Percentiles rank a stretch among this genome's conserved stretches.
Conservation (phyloP, 2,329 filamentous ascomycete species). For the Didymella lethalis region DNA sequence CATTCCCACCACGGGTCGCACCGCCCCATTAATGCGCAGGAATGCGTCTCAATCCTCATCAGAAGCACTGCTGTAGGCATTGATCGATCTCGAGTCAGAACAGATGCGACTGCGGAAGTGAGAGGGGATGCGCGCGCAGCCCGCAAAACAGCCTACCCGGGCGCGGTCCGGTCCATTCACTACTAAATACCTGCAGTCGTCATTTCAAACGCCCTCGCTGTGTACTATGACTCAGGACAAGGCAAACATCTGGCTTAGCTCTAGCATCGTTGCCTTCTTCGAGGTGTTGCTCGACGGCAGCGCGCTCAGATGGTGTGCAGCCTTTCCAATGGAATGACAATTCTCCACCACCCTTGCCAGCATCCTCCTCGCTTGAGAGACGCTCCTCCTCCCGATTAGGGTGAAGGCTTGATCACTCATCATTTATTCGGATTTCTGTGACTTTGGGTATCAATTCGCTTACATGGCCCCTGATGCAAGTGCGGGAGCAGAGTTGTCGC, state of each 20-base stretch:
- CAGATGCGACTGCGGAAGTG: slow-evolving; percentile 12
- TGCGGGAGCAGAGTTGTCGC: slow-evolving; percentile 36
- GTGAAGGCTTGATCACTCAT: slow-evolving; percentile 30
- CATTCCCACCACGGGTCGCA: slow-evolving; percentile 32
- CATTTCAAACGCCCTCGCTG: slow-evolving; percentile 18
- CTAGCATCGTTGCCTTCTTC: slow-evolving; percentile 34
- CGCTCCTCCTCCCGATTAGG: slow-evolving; percentile 30
- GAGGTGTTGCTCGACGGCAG: slow-evolving; percentile 21
- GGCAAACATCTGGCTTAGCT: slow-evolving; percentile 33
- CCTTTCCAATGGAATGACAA: slow-evolving; percentile 33
- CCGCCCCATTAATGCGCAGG: slow-evolving; percentile 37
- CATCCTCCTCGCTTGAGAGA: slow-evolving; percentile 21
- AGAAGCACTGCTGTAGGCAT: slow-evolving; percentile 12
- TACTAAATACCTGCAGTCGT: slow-evolving; percentile 7
- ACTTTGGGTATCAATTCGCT: slow-evolving; percentile 19
- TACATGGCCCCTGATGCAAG: slow-evolving; percentile 34
- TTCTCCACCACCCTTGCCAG: slow-evolving; percentile 27
- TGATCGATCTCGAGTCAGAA: slow-evolving; percentile 16
- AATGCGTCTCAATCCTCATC: slow-evolving; percentile 13
- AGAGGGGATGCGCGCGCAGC: slow-evolving; percentile 17
- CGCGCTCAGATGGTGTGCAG: slow-evolving; percentile 36
- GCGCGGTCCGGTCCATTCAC: slow-evolving; percentile 22
- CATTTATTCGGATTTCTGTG: slow-evolving; percentile 26
- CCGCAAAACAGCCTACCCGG: slow-evolving; percentile 29
- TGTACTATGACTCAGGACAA: slow-evolving; percentile 28